Percentiles rank a stretch among this genome's conserved stretches.
Conservation (phyloP, 2,329 filamentous ascomycete genomes). For the Phaeosphaeriaceae sp. region DNA sequence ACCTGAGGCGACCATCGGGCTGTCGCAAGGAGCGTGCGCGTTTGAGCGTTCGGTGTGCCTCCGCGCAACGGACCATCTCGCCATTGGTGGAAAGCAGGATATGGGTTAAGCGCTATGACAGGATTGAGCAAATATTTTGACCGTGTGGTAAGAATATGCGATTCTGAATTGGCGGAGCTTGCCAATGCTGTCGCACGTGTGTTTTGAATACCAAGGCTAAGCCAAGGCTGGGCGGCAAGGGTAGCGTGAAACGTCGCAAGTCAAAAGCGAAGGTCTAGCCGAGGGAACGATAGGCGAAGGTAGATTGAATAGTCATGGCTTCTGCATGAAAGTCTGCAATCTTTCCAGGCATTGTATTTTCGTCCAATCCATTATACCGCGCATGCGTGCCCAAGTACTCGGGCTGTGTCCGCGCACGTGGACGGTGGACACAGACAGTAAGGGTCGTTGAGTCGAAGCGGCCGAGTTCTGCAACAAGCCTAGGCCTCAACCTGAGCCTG, state of each 20-base stretch:
- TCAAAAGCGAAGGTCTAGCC: not conserved
- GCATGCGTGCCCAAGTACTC: no score
- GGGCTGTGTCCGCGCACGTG: no score
- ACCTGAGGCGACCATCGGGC: conserved; percentile 5
- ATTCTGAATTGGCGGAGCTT: conserved; percentile 1
- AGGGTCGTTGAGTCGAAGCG: no score
- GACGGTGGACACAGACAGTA: no score
- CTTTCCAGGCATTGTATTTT: no score
- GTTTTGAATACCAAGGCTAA: conserved; percentile 7
- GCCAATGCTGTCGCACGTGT: conserved; percentile 6
- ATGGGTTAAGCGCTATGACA: not conserved
- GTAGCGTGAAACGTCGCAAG: conserved; percentile 7
- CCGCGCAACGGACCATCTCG: not conserved
- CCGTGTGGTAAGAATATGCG: conserved; percentile 5
- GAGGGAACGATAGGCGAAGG: no score
- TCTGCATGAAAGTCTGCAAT: no score
- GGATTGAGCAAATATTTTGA: not conserved
- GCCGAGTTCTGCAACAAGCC: no score
- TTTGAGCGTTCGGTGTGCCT: not conserved
- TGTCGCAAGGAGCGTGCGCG: not conserved
- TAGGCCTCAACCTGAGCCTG: no score
- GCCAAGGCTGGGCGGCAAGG: conserved; percentile 8
- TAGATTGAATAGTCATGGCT: no score
- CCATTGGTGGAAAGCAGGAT: conserved; percentile 4
- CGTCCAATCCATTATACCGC: no score